These are phyloP conservation scores for Cymbopogon citratus DNA, from an alignment of 176 grass and related monocot genomes.

Conservation along the genomic window DNA sequence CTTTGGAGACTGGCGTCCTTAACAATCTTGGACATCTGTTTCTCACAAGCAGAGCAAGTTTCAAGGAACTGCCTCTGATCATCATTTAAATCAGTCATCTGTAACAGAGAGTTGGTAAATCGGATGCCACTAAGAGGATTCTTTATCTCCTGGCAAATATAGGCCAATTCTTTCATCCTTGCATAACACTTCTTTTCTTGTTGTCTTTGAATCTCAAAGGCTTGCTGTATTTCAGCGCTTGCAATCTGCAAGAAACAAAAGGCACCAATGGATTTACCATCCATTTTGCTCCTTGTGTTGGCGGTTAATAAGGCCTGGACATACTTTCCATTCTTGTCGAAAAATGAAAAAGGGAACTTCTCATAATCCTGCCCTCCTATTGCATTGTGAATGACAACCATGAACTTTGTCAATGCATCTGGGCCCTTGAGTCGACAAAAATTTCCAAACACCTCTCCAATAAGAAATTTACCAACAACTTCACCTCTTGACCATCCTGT, in stretches of 20 bases:
- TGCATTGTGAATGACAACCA: conserved; percentile 87
- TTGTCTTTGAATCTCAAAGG: conserved; percentile 87
- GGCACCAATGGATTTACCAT: conserved; percentile 68
- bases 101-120: conserved; percentile 84
- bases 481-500: conserved; percentile 87
- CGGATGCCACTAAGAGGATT: conserved; percentile 87
- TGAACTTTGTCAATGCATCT: conserved; percentile 92
- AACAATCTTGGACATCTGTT: conserved; percentile 84
- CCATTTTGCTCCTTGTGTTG: conserved; percentile 76
- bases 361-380: conserved; percentile 83
- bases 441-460: conserved; percentile 89
- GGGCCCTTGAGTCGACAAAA: conserved; percentile 79
- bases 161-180: conserved; percentile 94
- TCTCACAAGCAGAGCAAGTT: conserved; percentile 84
- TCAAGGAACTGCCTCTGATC: conserved; percentile 96
- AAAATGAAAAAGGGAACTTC: conserved; percentile 89
- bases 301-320: conserved; percentile 86
- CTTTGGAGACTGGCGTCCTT: conserved; percentile 72
- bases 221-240: conserved; percentile 85
- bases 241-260: conserved; percentile 98
- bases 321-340: conserved; percentile 88
- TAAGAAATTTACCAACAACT: conserved; percentile 72
- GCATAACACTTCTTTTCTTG: conserved; percentile 93
- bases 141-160: conserved; percentile 97
- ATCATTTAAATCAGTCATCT: conserved; percentile 81